Base-by-base conservation (phyloP, 2,329 filamentous ascomycete species). In the Xylaria sp. region DNA sequence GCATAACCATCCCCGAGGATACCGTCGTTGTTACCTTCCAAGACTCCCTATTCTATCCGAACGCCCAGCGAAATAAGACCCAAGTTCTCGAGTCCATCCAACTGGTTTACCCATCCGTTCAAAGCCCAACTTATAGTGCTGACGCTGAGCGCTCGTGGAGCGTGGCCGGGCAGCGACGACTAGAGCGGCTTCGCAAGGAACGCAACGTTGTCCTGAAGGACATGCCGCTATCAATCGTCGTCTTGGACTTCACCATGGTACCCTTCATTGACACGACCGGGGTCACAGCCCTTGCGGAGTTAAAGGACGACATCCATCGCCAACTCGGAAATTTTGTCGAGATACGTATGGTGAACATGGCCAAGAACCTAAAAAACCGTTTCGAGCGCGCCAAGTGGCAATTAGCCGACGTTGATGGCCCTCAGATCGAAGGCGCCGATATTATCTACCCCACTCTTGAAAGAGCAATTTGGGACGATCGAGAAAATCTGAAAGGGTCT, bases 31-130 rank as follows among this genome's bases (percentile, higher is more conserved):
- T 90, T 75, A 81, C 82, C 3, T 88, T 89, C 77, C 84, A 82
- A 44, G 86, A 89, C 66, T 84, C 86, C 1, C 79, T 90, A 44
- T 86, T 90, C 78, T 91, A 90, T 80, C 86, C 84, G 69, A 90
- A 91, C 74, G 87, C 88, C 2, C 86, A 87, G 65, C 80, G 84
- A 50, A 74, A 69, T 63, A 79, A 79, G 64, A 59, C 71, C 1
- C 62, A 60, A 4, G 65, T 76, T 3, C 75, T 78, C 54, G 77
- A 79, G 67, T 74, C 74, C 7, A 73, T 78, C 25, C 76, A 77
- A 67, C 74, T 79, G 13, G 75, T 76, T 56, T 79, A 76, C 66
- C 76, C 77, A 39, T 70, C 73, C 1, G 70, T 76, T 31, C 70
- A 73, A 46, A 75, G 55, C 65, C 72, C 74, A 46, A 65, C 67